Base-by-base conservation (phyloP, 352 stramenopile species). In the Pythium phragmitis region DNA sequence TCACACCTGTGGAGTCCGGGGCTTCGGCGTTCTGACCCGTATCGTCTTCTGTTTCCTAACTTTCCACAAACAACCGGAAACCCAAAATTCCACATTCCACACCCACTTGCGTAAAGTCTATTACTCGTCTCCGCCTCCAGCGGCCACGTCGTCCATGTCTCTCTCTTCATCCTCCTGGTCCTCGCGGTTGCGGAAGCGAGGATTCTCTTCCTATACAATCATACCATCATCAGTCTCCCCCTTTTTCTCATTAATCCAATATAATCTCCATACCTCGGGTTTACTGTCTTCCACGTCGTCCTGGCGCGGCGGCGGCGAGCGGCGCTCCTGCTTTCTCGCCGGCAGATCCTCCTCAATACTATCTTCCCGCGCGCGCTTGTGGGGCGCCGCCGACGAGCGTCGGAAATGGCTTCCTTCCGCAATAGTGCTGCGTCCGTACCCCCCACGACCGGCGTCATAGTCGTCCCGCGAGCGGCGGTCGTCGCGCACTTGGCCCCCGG, bases 401-500 rank as follows among this genome's bases (percentile, higher is more conserved):
- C 85, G 80, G 66, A 94, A 92, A 68, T 92, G 85, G 60, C 86
- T 67, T 13, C 74, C 80, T 17, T 90, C 76, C 3, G 82, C 73
- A 57, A 79, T 72, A 55, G 72, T 88, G 64, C 74, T 88, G 46
- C 82, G 82, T 34, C 87, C 87, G 52, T 91, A 95, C 47, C 87
- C 87, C 17, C 87, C 87, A 50, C 87, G 70, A 2, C 87, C 87
- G 0, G 87, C 82, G 41, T 95, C 87, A 55, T 94, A 95, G 60
- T 94, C 86, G 58, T 94, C 84, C 63, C 91, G 89, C 16, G 85
- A 92, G 33, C 87, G 85, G 45, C 85, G 76, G 62, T 95, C 87
- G 61, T 96, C 87, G 54, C 85, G 75, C 39, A 96, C 87, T 70
- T 96, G 88, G 5, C 86, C 86, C 12, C 88, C 88, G 11, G 87